Base-by-base conservation (phyloP, 306 rosid genomes). In the Quillaja saponaria region DNA sequence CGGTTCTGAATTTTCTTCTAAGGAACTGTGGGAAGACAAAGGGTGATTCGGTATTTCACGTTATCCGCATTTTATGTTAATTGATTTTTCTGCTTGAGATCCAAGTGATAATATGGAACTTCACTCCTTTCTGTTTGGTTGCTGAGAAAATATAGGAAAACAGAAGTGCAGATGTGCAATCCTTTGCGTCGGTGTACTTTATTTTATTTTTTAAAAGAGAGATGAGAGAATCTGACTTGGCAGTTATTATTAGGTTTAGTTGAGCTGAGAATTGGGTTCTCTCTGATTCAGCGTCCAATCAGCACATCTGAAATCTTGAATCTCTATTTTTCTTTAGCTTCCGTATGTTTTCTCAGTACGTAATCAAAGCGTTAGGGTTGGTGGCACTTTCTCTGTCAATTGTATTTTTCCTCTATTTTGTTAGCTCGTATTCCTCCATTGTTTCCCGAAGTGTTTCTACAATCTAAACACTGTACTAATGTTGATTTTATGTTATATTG, bases 131-230 rank as follows among this genome's bases (percentile, higher is more conserved):
- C 38, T 7, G 55, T 64, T 68, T 19, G 31, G 59, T 68, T 65
- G 51, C 41, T 37, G 73, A 14, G 62, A 50, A 35, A 76, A 62
- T 37, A 57, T 74, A 42, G 41, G 47, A 21, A 77, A 31, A 49
- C 25, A 63, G 21, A 13, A 78, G 65, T 57, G 73, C 34, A 64
- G 65, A 72, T 82, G 83, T 71, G 63, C 76, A 70, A 48, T 68
- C 44, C 13, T 62, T 34, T 74, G 57, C 66, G 46, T 69, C 42
- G 49, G 61, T 59, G 57, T 53, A 42, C 39, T 33, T 1, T 25
- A 25, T 25, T 25, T 57, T 21, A 57, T 39, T 64, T 46, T 42
- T 46, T 65, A 38, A 38, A 48, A 21, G 66, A 33, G 42, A 34
- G 52, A 13, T n/a, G 64, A 56, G 61, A 51, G 60, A 59, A 45